Evolutionary conservation across 495 filamentous ascomycete species (phyloP), one percentile per base, ranked within the genome.

Genomic region (Xylaria intraflava): DNA sequence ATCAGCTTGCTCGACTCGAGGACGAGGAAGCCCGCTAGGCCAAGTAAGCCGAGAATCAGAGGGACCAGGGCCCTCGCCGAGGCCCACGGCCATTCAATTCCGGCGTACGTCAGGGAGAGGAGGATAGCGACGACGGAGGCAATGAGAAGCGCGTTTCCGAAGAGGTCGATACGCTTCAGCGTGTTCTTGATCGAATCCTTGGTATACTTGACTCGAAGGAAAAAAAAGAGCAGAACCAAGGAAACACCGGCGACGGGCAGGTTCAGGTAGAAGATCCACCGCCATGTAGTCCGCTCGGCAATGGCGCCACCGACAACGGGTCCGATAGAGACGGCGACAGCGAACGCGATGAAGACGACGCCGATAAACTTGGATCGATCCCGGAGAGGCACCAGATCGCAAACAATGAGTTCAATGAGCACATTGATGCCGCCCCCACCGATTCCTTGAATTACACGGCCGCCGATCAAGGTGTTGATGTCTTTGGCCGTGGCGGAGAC

Each of bases 351-450:
- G 7, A 84, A 81, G 35, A 87, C 55, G n/a, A 70, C 22, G 12
- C 60, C 64, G 47, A 55, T 64, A 31, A 65, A 82, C 78, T 42
- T 79, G 71, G 54, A 83, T 59, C 86, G 82, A 80, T 68, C 57
- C 35, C 65, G 69, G 65, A 87, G 73, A 43, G 81, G 83, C 65
- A 89, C 88, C 26, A 89, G 56, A 72, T 93, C 88, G 1, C 79
- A 79, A 38, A 93, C 85, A 46, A 75, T 77, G 49, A 91, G 87
- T 58, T 91, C 89, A 24, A 84, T 80, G 53, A 92, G 65, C 12
- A 85, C 79, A 11, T 88, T 75, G 29, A 90, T 75, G 1, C 89
- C 88, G 53, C 87, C 88, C 31, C 83, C 84, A 11, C 87, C 89
- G 16, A 83, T 68, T 50, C 88, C 88, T 61, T 92, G 88, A 27